phyloP scores from a whole-genome alignment of 2,329 filamentous ascomycete species.

The Phyllachora maydis region DNA sequence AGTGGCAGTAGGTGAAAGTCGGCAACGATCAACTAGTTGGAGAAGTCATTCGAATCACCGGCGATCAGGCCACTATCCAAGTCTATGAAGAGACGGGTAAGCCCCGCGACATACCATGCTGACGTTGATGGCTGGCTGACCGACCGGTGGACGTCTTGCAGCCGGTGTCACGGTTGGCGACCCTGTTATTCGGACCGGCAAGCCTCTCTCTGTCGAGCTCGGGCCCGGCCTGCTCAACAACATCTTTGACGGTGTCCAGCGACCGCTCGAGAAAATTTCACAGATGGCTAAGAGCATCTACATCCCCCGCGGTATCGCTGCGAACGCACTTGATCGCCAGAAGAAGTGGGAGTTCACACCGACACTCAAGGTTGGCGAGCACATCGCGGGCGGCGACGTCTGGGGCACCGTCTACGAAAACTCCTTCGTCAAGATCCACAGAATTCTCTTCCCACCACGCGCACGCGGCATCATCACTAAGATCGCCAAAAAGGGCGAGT shows the following conservation, averaged over 20 bases:
- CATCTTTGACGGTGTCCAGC: slow-evolving; percentile 98
- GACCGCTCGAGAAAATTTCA: slow-evolving; percentile 73
- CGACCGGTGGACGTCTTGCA: slow-evolving; percentile 13
- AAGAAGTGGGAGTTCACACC: slow-evolving; percentile 97
- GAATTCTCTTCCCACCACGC: slow-evolving; percentile 76
- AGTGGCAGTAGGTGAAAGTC: slow-evolving; percentile 50
- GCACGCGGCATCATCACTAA: slow-evolving; percentile 82
- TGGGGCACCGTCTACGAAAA: slow-evolving; percentile 94
- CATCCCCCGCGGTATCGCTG: slow-evolving; percentile 82
- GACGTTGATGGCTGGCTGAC: too few species aligned
- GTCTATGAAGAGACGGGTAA: slow-evolving; percentile 97
- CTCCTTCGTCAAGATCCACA: slow-evolving; percentile 83
- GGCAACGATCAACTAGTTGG: slow-evolving; percentile 82
- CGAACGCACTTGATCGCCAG: slow-evolving; percentile 70
- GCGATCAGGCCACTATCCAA: slow-evolving; percentile 90
- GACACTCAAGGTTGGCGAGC: slow-evolving; percentile 80
- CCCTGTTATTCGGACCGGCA: slow-evolving; percentile 74
- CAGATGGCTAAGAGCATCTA: slow-evolving; percentile 73
- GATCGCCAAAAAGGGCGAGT: slow-evolving; percentile 75
- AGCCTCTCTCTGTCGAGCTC: slow-evolving; percentile 92
- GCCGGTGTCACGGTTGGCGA: slow-evolving; percentile 93
- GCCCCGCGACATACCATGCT: too few species aligned
- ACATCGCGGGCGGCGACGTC: slow-evolving; percentile 89
- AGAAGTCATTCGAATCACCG: slow-evolving; percentile 95
- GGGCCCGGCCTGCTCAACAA: slow-evolving; percentile 95